Conservation (phyloP, 148 eudicot species). For the Cornus florida region DNA sequence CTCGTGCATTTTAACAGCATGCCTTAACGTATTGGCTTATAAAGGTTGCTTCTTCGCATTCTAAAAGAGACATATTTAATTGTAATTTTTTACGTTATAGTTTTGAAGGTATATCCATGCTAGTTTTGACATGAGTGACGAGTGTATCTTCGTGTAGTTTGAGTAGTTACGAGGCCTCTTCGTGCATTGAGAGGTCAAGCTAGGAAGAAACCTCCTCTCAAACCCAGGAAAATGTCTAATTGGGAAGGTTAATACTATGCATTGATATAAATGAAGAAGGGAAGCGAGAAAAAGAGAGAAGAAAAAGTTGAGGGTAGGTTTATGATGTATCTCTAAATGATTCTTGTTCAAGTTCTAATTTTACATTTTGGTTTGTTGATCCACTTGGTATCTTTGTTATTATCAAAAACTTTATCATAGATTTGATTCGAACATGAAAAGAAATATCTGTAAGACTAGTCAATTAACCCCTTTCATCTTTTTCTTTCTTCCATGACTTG, state of each 20-base stretch:
- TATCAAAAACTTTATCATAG: conserved; percentile 1
- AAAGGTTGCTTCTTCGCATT: too few relatives aligned
- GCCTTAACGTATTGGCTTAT: too few relatives aligned
- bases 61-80: too few relatives aligned
- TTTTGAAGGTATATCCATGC: not conserved
- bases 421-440: conserved; percentile 15
- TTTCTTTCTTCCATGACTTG: conserved; percentile 22
- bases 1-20: not conserved
- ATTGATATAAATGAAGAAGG: too few relatives aligned
- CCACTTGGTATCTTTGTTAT: not conserved
- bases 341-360: conserved; percentile 11
- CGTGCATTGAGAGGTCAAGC: not conserved
- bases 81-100: too few relatives aligned
- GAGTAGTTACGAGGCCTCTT: not conserved
- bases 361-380: conserved; percentile 24
- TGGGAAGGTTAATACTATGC: too few relatives aligned
- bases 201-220: not conserved
- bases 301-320: too few relatives aligned
- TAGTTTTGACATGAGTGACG: not conserved
- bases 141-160: too few relatives aligned
- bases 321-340: not conserved
- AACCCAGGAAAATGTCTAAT: not conserved
- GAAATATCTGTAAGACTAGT: not conserved
- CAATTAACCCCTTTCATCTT: conserved; percentile 20
- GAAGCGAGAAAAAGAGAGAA: too few relatives aligned